Conservation (phyloP, 2,329 filamentous ascomycete genomes). For the Penicillium sp. region DNA sequence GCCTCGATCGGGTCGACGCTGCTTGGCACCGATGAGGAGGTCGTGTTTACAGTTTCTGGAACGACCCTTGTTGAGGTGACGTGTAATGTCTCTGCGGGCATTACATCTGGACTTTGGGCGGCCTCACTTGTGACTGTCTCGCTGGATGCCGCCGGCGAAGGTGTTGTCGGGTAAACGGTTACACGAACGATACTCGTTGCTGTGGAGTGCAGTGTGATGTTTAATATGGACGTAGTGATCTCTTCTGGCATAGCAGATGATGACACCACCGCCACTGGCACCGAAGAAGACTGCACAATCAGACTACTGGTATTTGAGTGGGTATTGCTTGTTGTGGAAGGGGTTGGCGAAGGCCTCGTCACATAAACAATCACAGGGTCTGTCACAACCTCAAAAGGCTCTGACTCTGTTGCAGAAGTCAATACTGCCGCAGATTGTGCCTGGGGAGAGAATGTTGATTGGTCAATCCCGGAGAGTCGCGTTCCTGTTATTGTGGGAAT, state of each 20-base stretch:
- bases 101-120: not conserved
- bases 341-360: not conserved
- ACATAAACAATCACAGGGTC: conserved; percentile 8
- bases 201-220: not conserved
- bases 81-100: not conserved
- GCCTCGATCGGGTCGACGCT: not conserved
- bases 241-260: not conserved
- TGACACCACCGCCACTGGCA: not conserved
- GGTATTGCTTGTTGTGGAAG: not conserved
- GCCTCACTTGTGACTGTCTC: not conserved
- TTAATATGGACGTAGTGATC: not conserved
- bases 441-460: not conserved
- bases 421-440: not conserved
- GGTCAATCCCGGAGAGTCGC: not conserved
- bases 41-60: not conserved
- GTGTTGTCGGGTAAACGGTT: conserved; percentile 1
- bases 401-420: not conserved
- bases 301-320: not conserved
- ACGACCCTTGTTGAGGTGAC: not conserved
- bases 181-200: not conserved
- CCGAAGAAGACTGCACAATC: not conserved
- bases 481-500: not conserved
- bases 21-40: not conserved
- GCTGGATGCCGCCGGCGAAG: not conserved
- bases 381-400: not conserved